Conservation (phyloP, 805 yeast species). For the Pichia manshurica region DNA sequence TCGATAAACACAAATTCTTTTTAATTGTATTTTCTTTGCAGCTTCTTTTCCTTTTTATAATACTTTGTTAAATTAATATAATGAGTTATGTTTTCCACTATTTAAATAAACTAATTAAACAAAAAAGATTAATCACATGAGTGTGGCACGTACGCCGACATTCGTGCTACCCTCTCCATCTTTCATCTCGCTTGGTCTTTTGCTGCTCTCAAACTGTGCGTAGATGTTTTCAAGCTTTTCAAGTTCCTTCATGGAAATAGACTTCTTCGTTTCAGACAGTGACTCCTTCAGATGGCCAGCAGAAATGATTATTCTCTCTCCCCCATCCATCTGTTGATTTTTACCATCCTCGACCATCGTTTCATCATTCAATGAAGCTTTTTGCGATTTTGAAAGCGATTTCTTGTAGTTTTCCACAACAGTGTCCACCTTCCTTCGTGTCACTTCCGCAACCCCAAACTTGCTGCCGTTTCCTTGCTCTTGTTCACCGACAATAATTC, state of each 20-base stretch:
- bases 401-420: conserved; percentile 18
- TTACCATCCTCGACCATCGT: conserved; percentile 26
- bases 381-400: too few species aligned
- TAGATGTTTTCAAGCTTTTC: conserved; percentile 60
- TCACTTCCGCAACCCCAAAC: conserved; percentile 9
- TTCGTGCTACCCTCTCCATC: conserved; percentile 74
- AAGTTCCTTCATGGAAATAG: conserved; percentile 72
- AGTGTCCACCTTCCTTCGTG: conserved; percentile 19
- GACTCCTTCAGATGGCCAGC: conserved; percentile 56
- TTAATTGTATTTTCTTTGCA: neutral
- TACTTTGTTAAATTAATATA: too few species aligned
- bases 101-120: neutral
- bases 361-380: too few species aligned
- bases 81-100: too few species aligned
- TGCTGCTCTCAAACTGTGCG: conserved; percentile 54
- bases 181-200: conserved; percentile 82
- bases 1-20: neutral
- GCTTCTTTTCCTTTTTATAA: neutral
- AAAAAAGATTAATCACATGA: conserved; percentile 43
- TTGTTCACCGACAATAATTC: conserved; percentile 12
- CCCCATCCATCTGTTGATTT: conserved; percentile 3
- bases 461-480: too few species aligned
- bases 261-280: conserved; percentile 75
- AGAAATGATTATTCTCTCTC: conserved; percentile 39
- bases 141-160: conserved; percentile 78